These are phyloP conservation scores for Neopestalotiopsis clavispora DNA, from an alignment of 2,329 filamentous ascomycete genomes.

Conservation along the genomic window DNA sequence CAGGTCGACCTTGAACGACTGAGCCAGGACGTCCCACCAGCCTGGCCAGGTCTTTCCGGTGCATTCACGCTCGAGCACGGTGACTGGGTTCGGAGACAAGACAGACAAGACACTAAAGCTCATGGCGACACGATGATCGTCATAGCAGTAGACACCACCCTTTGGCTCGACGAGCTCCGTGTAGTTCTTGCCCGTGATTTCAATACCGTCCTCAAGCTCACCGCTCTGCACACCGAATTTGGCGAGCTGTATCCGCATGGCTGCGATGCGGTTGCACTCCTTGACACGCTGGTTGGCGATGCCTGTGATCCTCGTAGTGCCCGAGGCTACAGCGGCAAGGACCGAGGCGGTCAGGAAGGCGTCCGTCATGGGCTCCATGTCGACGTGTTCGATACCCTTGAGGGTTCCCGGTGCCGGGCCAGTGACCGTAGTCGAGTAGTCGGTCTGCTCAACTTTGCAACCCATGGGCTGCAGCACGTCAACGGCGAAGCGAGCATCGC, in stretches of 20 bases:
- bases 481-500: slow-evolving; percentile 91
- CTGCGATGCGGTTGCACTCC: slow-evolving; percentile 94
- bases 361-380: slow-evolving; percentile 99
- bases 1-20: slow-evolving; percentile 77
- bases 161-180: slow-evolving; percentile 57
- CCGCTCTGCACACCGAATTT: slow-evolving; percentile 90
- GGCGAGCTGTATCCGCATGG: slow-evolving; percentile 92
- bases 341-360: slow-evolving; percentile 96
- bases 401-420: slow-evolving; percentile 79
- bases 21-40: slow-evolving; percentile 91
- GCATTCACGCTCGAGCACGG: slow-evolving; percentile 90
- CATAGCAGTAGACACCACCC: slow-evolving; percentile 86
- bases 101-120: slow-evolving; percentile 91
- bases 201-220: slow-evolving; percentile 94
- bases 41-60: slow-evolving; percentile 98
- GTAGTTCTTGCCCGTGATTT: slow-evolving; percentile 62
- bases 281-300: slow-evolving; percentile 99
- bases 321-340: slow-evolving; percentile 84
- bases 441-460: slow-evolving; percentile 84
- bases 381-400: slow-evolving; percentile 78
- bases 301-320: slow-evolving; percentile 84
- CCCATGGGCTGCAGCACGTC: slow-evolving; percentile 94
- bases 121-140: slow-evolving; percentile 98
- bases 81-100: slow-evolving; percentile 70
- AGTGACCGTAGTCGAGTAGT: slow-evolving; percentile 87